Base-by-base conservation (phyloP, 306 rosid species). In the Prunus mira region DNA sequence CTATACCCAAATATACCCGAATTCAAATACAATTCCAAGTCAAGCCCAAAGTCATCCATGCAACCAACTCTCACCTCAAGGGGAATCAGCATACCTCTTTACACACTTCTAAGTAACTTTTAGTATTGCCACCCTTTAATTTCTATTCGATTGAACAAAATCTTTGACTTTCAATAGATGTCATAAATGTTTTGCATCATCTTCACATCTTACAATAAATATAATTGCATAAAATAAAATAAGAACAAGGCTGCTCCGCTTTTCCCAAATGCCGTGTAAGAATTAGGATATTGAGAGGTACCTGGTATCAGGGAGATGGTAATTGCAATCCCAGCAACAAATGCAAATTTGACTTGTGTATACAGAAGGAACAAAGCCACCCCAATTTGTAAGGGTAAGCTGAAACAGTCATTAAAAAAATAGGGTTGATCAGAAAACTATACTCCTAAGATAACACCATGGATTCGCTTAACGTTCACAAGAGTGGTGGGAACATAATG, bases 361-460 rank as follows among this genome's bases (percentile, higher is more conserved):
- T 92, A 94, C 80, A 94, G 75, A 83, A 94, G 97, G 81, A 78
- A 94, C 82, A 94, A 82, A 57, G 98, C 98, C 74, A 92, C 81
- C 76, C 93, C 96, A 78, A 94, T 94, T 92, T 94, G 98, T 62
- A 94, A 89, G 80, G 98, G 98, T 87, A 94, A 80, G 88, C 98
- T 94, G 96, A 85, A 87, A 90, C 49, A 83, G 12, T 77, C 81
- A 80, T 19, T 32, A 34, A 34, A 46, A 78, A 75, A 76, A 41
- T 50, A 34, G 54, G 58, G 22, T 71, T 54, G 41, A 54, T 81
- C 63, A 62, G 47, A 76, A 70, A 74, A 80, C 28, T 56, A 61
- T 27, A 60, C 7, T 17, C 19, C 1, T 5, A 27, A 4, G 34
- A 61, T 54, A n/a, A n/a, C 24, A 10, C 4, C 11, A n/a, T 22